Evolutionary conservation across 768 basidiomycete genomes (phyloP).

Genomic region (Punctularia strigosozonata): DNA sequence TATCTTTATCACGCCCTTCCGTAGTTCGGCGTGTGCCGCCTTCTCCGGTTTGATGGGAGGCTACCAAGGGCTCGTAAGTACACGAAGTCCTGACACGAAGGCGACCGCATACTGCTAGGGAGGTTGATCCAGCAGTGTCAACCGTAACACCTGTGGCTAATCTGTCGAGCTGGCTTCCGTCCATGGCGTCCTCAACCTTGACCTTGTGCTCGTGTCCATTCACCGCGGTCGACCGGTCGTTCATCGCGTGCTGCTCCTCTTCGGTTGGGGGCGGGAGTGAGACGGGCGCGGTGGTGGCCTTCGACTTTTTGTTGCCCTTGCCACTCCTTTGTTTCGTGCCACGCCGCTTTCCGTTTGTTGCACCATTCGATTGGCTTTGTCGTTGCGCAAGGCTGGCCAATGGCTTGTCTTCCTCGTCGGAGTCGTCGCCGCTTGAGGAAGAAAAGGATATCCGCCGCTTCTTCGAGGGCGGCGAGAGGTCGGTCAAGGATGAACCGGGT

Average conservation of each 20-base stretch:
- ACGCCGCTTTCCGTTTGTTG: constrained; percentile 11
- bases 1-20: constrained; percentile 73
- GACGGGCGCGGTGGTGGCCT: constrained; percentile 43
- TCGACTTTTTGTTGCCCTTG: constrained; percentile 31
- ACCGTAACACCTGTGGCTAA: constrained; percentile 74
- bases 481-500: constrained; percentile 16
- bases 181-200: constrained; percentile 72
- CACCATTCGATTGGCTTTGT: constrained; percentile 3
- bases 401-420: constrained; percentile 50
- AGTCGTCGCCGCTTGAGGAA: constrained; percentile 35
- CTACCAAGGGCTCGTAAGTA: constrained; percentile 20
- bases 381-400: constrained; percentile 28
- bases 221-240: constrained; percentile 28
- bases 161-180: constrained; percentile 63
- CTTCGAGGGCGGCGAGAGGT: constrained; percentile 31
- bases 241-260: constrained; percentile 25
- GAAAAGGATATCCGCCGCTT: constrained; percentile 44
- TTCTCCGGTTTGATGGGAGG: constrained; percentile 56
- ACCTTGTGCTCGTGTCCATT: constrained; percentile 36
- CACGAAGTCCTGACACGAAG: constrained; percentile 1
- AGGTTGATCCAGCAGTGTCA: constrained; percentile 40
- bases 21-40: constrained; percentile 68
- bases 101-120: constrained; percentile 32
- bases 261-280: constrained; percentile 29
- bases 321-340: constrained; percentile 45